Percentiles rank a stretch among this genome's conserved stretches.
Evolutionary conservation across 495 filamentous ascomycete species (phyloP).

Genomic region (Aspergillus asperescens): DNA sequence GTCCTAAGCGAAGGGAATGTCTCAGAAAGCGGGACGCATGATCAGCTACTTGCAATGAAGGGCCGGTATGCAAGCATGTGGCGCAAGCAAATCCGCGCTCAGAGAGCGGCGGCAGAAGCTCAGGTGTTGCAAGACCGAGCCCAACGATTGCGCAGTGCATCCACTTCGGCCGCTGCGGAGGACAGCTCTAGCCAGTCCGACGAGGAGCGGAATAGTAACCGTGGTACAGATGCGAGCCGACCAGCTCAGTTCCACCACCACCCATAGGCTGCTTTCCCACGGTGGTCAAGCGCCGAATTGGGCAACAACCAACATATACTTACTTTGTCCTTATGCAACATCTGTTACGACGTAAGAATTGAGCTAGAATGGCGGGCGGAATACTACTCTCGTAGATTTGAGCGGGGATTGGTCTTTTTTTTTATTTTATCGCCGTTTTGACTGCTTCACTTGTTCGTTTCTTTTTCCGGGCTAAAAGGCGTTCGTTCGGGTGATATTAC

Average conservation of each 20-base stretch:
- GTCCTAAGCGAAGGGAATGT: constrained; percentile 84
- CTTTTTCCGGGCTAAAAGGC: constrained; percentile 15
- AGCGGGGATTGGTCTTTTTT: constrained; percentile 10
- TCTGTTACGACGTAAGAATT: not conserved
- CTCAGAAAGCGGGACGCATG: constrained; percentile 79
- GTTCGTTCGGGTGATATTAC: constrained; percentile 28
- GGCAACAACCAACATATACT: constrained; percentile 8
- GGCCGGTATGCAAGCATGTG: constrained; percentile 91
- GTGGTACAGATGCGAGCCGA: constrained; percentile 17
- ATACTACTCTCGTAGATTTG: constrained; percentile 9
- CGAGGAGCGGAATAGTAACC: constrained; percentile 40
- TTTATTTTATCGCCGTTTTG: no score
- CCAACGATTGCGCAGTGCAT: constrained; percentile 42
- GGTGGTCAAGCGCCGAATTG: not conserved
- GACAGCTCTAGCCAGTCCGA: constrained; percentile 52
- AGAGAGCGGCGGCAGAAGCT: constrained; percentile 73
- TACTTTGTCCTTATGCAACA: constrained; percentile 10
- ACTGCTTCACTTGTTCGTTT: constrained; percentile 15
- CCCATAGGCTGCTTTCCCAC: not conserved
- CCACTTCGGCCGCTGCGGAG: constrained; percentile 32
- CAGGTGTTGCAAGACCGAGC: constrained; percentile 49
- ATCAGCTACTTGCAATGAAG: constrained; percentile 69
- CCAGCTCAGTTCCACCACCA: constrained; percentile 17
- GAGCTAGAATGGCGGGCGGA: constrained; percentile 5
- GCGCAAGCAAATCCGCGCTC: constrained; percentile 88